Conservation (phyloP, 495 filamentous ascomycete species). For the Lentithecium fluviatile region DNA sequence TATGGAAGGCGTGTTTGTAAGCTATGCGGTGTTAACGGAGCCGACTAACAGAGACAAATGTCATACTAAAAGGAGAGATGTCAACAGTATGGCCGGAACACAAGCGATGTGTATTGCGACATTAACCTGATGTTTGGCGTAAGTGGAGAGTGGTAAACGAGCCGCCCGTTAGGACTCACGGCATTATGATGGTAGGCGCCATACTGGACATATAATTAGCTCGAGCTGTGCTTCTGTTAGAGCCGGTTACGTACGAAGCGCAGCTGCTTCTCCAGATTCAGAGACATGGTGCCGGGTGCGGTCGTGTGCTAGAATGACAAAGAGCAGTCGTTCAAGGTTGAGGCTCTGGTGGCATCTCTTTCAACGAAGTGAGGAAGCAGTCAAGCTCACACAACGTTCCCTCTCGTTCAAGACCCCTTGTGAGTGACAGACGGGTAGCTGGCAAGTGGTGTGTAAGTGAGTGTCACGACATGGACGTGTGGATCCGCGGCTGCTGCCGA, state of each 20-base stretch:
- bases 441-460: background rate
- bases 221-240: background rate
- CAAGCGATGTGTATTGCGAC: constrained; percentile 86
- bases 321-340: background rate
- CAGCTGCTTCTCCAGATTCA: constrained; percentile 77
- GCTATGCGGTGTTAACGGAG: constrained; percentile 49
- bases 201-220: constrained; percentile 62
- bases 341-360: constrained; percentile 9
- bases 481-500: background rate
- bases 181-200: constrained; percentile 89
- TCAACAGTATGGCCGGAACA: constrained; percentile 81
- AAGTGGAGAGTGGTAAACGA: constrained; percentile 1
- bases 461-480: background rate
- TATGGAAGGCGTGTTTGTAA: constrained; percentile 71
- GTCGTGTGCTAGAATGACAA: constrained; percentile 9
- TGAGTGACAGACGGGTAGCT: background rate
- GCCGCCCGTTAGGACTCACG: constrained; percentile 44
- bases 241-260: constrained; percentile 61
- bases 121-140: constrained; percentile 58
- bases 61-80: constrained; percentile 74
- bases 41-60: background rate
- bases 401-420: background rate
- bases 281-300: constrained; percentile 55
- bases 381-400: background rate
- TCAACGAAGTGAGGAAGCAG: background rate